Evolutionary conservation across 345 rosid genomes (phyloP), one percentile per base, ranked within the genome.

Genomic region (Leavenworthia alabamica): DNA sequence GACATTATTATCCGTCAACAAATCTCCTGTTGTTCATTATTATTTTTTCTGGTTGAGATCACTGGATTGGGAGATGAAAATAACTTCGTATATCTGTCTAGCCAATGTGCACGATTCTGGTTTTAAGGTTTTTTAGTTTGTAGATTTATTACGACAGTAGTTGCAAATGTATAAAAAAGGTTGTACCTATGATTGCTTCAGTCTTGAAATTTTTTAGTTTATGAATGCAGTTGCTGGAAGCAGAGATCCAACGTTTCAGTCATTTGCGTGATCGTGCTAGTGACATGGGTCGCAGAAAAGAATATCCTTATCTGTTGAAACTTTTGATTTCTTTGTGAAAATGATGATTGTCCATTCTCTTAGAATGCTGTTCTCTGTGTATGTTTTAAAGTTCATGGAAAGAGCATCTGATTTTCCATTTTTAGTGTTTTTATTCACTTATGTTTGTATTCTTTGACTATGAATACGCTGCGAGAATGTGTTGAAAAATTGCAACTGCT

Each of bases 211-310:
- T 17, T 56, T 7, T 41, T 64, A 51, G 52, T 49, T 28, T 62
- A 64, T 35, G 40, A 33, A 52, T 87, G 83, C 88, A 94, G 99
- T 75, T 79, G 79, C 67, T 94, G 79, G 96, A 94, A 44, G 61
- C 95, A 31, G 99, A 94, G 85, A 81, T 82, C 62, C 63, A 85
- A 48, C 92, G 97, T 39, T 72, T 83, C 60, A 80, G 84, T 75
- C 99, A 94, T 81, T 90, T 94, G 50, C 89, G 99, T 63, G 99
- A 94, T 83, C 97, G 99, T 72, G 99, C 97, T 15, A 94, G 99
- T 78, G 99, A 94, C 47, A 66, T 77, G 80, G 99, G 99, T 20
- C 88, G 73, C 23, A 82, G 93, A 68, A 94, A 94, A 75, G 93
- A 90, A 90, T 94, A 94, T 94, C 99, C 99, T 94, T 89, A 70